These are phyloP conservation scores for Artemisia tridentata DNA, from an alignment of 129 eudicot species.

Conservation along the genomic window DNA sequence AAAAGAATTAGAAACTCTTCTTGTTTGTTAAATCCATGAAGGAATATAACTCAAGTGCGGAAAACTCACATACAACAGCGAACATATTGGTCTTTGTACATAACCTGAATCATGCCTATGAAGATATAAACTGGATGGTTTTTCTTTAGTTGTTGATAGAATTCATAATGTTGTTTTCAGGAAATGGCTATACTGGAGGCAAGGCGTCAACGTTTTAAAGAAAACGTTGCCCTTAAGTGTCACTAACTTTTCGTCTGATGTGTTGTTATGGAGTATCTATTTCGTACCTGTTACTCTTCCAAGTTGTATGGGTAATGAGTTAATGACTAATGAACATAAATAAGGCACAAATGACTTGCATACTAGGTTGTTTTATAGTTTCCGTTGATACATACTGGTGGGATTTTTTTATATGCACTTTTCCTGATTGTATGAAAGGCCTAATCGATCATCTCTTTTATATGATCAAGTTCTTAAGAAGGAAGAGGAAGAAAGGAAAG, in stretches of 20 bases:
- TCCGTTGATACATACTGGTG: too few species aligned
- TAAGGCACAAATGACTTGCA: too few species aligned
- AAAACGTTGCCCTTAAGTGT: slow-evolving; percentile 83
- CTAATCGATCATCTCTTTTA: slow-evolving; percentile 7
- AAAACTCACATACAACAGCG: too few species aligned
- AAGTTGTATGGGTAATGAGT: too few species aligned
- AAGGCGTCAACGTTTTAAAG: slow-evolving; percentile 71
- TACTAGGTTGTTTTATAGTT: too few species aligned
- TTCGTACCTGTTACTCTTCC: too few species aligned
- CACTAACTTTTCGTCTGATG: slow-evolving; percentile 13
- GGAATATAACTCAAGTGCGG: too few species aligned
- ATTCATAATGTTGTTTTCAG: slow-evolving; percentile 36
- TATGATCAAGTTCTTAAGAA: slow-evolving; percentile 73
- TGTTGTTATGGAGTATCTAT: too few species aligned
- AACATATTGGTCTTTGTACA: neutral
- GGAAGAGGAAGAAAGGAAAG: slow-evolving; percentile 91
- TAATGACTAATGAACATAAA: too few species aligned
- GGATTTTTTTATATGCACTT: too few species aligned
- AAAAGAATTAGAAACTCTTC: too few species aligned
- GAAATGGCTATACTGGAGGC: slow-evolving; percentile 82
- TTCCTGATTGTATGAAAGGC: slow-evolving; percentile 16
- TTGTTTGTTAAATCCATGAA: too few species aligned
- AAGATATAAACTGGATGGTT: neutral
- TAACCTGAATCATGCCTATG: slow-evolving; percentile 1
- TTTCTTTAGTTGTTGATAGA: slow-evolving; percentile 13